Percentiles rank a stretch among this genome's conserved stretches.
Evolutionary conservation across 225 moss, liverwort and hornwort genomes (phyloP).

Genomic region (Neckera pumila): DNA sequence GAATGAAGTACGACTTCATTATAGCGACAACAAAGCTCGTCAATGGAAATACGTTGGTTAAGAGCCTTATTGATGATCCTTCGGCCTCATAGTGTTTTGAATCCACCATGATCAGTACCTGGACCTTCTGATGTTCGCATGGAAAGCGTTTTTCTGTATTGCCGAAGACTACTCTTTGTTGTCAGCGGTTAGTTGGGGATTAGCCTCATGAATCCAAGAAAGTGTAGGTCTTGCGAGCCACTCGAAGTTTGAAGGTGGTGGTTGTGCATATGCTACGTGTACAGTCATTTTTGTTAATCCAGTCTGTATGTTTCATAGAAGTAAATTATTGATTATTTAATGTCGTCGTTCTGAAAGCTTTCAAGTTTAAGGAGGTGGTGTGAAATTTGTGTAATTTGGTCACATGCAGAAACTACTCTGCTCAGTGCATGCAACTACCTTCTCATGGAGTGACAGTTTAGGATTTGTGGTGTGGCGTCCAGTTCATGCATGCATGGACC

Average conservation of each 20-base stretch:
- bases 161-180: background rate
- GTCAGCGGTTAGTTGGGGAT: background rate
- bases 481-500: background rate
- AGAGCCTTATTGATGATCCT: constrained; percentile 74
- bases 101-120: background rate
- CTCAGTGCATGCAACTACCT: background rate
- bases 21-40: constrained; percentile 91
- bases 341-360: background rate
- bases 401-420: background rate
- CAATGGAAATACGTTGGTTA: constrained; percentile 66
- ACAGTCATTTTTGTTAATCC: background rate
- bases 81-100: constrained; percentile 6
- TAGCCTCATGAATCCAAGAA: background rate
- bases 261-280: constrained; percentile 3
- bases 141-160: background rate
- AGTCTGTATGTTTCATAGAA: background rate
- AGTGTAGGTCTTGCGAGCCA: background rate
- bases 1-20: constrained; percentile 89
- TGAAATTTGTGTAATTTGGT: background rate
- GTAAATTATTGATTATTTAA: background rate
- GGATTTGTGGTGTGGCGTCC: background rate
- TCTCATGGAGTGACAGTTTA: background rate
- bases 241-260: background rate
- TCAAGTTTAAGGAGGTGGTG: background rate
- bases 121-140: background rate